These are phyloP conservation scores for Coemansia sp. DNA, from an alignment of 192 early-diverging fungal genomes.

Conservation along the genomic window DNA sequence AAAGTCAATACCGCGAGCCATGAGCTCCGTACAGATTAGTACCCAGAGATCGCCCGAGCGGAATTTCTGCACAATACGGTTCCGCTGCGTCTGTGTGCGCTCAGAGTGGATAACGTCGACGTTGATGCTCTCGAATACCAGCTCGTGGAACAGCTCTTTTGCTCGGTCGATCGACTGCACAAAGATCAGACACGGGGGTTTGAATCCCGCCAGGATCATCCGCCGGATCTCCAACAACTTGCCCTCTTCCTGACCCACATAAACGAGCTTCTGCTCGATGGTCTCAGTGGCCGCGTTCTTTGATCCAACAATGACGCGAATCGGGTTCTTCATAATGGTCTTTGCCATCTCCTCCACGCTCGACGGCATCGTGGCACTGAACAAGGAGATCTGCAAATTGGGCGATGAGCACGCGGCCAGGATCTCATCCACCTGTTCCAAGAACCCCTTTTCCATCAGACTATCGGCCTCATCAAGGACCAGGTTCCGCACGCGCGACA, in stretches of 20 bases:
- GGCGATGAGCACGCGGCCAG: conserved; percentile 77
- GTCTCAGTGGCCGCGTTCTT: conserved; percentile 90
- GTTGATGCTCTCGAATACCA: conserved; percentile 96
- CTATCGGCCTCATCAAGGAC: conserved; percentile 85
- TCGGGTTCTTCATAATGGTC: conserved; percentile 86
- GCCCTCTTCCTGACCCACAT: conserved; percentile 90
- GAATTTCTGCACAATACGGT: conserved; percentile 86
- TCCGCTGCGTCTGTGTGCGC: conserved; percentile 89
- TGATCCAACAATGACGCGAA: conserved; percentile 83
- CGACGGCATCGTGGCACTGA: conserved; percentile 92
- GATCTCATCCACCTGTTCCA: conserved; percentile 87
- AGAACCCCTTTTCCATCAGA: conserved; percentile 76
- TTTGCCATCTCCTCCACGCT: conserved; percentile 88
- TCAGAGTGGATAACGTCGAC: conserved; percentile 98
- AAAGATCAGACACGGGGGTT: conserved; percentile 93
- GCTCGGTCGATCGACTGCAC: conserved; percentile 97
- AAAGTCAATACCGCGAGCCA: conserved; percentile 99
- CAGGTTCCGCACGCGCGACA: conserved; percentile 71
- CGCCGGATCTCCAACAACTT: conserved; percentile 92
- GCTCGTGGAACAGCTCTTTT: conserved; percentile 93
- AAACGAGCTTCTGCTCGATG: conserved; percentile 86
- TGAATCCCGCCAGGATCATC: conserved; percentile 70
- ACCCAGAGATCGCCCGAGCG: conserved; percentile 90
- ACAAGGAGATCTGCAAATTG: conserved; percentile 77
- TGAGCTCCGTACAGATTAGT: conserved; percentile 93